These are phyloP conservation scores for Kuraishia ogatae DNA, from an alignment of 805 yeast genomes.

Conservation along the genomic window DNA sequence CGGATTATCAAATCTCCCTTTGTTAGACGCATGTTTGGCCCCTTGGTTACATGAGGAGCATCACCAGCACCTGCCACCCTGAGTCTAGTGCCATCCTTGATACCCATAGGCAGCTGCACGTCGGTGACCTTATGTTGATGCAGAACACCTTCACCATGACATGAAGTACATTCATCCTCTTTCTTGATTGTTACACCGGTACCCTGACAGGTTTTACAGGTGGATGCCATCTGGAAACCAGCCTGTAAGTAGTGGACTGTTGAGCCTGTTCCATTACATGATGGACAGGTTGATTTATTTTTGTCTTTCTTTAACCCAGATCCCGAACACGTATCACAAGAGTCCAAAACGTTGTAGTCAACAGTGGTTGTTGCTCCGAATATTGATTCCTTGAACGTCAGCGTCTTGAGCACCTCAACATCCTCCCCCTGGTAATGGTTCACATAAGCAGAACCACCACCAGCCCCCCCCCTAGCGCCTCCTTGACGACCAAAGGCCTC, in stretches of 20 bases:
- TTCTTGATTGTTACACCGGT: conserved; percentile 70
- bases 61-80: conserved; percentile 88
- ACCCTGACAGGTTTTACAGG: conserved; percentile 84
- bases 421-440: conserved; percentile 87
- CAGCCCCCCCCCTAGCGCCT: conserved; percentile 26
- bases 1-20: conserved; percentile 88
- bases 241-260: conserved; percentile 78
- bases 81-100: conserved; percentile 77
- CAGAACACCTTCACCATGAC: conserved; percentile 87
- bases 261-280: conserved; percentile 93
- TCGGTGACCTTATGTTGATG: conserved; percentile 61
- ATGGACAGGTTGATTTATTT: conserved; percentile 66
- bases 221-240: conserved; percentile 94
- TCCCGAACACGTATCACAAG: conserved; percentile 77
- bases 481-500: conserved; percentile 27
- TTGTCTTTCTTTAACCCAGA: conserved; percentile 75
- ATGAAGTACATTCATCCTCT: conserved; percentile 62
- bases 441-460: conserved; percentile 38
- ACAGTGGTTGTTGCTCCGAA: conserved; percentile 66
- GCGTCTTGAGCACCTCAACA: conserved; percentile 66
- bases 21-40: conserved; percentile 54
- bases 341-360: conserved; percentile 63
- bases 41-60: conserved; percentile 70
- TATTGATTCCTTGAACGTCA: conserved; percentile 80
- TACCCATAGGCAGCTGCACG: conserved; percentile 83